Conservation (phyloP, 1,284 basidiomycete genomes). For the Trametes polyzona region DNA sequence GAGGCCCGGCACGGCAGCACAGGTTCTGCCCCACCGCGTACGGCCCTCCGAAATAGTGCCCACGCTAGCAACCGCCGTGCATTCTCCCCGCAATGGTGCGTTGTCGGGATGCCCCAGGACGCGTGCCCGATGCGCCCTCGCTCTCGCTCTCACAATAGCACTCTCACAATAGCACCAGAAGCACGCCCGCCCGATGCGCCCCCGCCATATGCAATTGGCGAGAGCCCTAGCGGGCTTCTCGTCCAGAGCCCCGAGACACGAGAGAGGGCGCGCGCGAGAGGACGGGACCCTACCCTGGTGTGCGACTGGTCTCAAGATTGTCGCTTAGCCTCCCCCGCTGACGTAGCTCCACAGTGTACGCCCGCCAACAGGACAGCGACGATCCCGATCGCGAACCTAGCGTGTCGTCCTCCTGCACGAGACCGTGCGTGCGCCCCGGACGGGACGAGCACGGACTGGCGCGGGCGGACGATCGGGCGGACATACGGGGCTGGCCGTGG, state of each 20-base stretch:
- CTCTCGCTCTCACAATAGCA: no score
- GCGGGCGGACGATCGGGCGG: not conserved
- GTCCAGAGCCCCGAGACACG: not conserved
- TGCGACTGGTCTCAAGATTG: slow-evolving; percentile 10
- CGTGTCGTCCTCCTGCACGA: not conserved
- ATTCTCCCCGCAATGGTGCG: slow-evolving; percentile 4
- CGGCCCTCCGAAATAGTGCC: no score
- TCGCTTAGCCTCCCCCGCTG: slow-evolving; percentile 8
- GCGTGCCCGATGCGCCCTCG: not conserved
- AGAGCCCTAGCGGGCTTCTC: not conserved
- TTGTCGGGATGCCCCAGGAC: slow-evolving; percentile 8
- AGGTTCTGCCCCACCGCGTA: no score
- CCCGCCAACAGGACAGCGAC: slow-evolving; percentile 3
- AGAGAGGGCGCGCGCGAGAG: not conserved
- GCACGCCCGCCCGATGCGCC: not conserved
- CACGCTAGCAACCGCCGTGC: not conserved
- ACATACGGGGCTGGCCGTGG: not conserved
- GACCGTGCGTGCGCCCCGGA: not conserved
- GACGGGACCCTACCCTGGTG: not conserved
- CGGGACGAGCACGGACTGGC: not conserved
- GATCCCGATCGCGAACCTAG: slow-evolving; percentile 17
- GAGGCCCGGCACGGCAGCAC: no score
- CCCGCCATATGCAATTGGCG: no score
- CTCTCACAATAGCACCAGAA: no score
- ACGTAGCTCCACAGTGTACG: slow-evolving; percentile 3